Conservation (phyloP, 2,329 filamentous ascomycete genomes). For the Colletotrichum lindemuthianum region DNA sequence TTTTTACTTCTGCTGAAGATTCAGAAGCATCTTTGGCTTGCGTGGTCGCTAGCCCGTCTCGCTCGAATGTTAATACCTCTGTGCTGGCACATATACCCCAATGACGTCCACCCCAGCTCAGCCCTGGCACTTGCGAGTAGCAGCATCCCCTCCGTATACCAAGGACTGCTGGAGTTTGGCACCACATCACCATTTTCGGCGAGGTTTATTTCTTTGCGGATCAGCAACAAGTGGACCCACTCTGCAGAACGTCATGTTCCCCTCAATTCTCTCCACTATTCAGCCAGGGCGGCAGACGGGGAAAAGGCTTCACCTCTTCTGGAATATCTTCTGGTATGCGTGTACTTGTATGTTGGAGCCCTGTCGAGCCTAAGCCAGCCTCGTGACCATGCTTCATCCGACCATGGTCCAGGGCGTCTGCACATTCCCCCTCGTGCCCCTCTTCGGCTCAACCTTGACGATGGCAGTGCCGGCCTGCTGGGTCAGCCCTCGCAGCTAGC, state of each 20-base stretch:
- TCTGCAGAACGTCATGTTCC: slow-evolving; percentile 27
- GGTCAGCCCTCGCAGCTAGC: neutral
- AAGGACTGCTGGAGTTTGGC: too few relatives aligned
- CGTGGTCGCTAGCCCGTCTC: neutral
- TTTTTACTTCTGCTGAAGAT: neutral
- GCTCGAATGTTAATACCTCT: slow-evolving; percentile 8
- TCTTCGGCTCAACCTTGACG: slow-evolving; percentile 2
- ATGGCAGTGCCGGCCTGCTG: slow-evolving; percentile 2
- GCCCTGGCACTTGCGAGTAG: neutral
- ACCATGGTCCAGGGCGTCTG: slow-evolving; percentile 2
- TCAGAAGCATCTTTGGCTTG: neutral
- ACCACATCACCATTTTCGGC: too few relatives aligned
- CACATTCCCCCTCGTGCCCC: neutral
- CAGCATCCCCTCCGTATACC: too few relatives aligned
- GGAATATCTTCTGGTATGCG: too few relatives aligned
- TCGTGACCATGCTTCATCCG: slow-evolving; percentile 1
- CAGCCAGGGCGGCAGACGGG: slow-evolving; percentile 1
- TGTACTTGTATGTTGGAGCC: neutral
- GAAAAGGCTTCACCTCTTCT: neutral
- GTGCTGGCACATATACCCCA: slow-evolving; percentile 27
- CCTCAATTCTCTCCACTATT: slow-evolving; percentile 3
- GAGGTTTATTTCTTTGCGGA: neutral
- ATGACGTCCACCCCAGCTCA: slow-evolving; percentile 20
- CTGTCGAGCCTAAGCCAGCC: neutral
- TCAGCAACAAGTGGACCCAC: slow-evolving; percentile 6